Conservation (phyloP, 306 rosid genomes). For the Glycine latifolia region DNA sequence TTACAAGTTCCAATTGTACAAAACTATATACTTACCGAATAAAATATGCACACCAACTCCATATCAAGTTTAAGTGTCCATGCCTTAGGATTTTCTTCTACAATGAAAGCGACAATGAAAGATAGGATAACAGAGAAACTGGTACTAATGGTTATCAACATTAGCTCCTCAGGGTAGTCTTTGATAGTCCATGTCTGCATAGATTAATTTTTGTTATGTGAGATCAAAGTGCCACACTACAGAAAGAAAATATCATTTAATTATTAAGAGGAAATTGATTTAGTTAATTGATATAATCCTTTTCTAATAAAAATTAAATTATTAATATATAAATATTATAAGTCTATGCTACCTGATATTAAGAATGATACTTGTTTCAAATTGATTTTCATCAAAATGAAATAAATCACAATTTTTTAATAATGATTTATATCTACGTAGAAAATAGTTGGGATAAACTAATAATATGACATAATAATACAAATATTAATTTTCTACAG, state of each 20-base stretch:
- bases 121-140: conserved; percentile 37
- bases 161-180: conserved; percentile 43
- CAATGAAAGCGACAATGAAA: conserved; percentile 36
- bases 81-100: conserved; percentile 39
- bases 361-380: no score
- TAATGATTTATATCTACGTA: no score
- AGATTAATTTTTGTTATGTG: background rate
- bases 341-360: no score
- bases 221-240: background rate
- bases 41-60: conserved; percentile 31
- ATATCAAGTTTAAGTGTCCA: conserved; percentile 39
- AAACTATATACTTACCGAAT: conserved; percentile 22
- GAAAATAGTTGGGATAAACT: no score
- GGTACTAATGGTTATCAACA: conserved; percentile 33
- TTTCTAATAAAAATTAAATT: no score
- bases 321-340: no score
- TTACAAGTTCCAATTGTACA: background rate
- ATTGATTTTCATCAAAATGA: no score
- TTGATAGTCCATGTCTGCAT: conserved; percentile 36
- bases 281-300: no score
- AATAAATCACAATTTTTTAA: no score
- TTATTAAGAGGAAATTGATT: no score
- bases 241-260: background rate
- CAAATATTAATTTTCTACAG: no score
- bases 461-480: no score